These are phyloP conservation scores for Stagonosporopsis cucurbitacearum DNA, from an alignment of 2,329 filamentous ascomycete genomes.

Conservation along the genomic window DNA sequence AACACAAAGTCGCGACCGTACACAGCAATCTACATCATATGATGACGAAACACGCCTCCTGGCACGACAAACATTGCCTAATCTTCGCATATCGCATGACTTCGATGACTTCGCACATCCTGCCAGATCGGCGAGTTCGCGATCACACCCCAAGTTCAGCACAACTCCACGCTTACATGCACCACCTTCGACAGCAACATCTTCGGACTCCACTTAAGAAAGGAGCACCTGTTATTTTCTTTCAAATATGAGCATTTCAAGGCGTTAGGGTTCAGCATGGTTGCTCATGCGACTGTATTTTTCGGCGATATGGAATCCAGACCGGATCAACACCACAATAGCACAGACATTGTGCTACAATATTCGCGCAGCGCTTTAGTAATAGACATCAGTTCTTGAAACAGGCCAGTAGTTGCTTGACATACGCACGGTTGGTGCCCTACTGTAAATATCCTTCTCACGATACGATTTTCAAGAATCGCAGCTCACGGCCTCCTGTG, in stretches of 20 bases:
- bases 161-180: constrained; percentile 14
- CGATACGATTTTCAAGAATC: neutral
- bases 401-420: neutral
- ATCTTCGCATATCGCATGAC: neutral
- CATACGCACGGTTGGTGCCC: neutral
- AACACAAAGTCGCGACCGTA: neutral
- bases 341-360: neutral
- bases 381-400: neutral
- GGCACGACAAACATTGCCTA: constrained; percentile 4
- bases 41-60: neutral
- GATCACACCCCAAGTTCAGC: constrained; percentile 15
- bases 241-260: neutral
- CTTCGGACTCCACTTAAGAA: neutral
- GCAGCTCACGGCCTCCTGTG: neutral
- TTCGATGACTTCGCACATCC: constrained; percentile 11
- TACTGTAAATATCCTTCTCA: neutral
- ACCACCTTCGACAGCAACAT: neutral
- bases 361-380: neutral
- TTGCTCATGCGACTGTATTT: neutral
- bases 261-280: neutral
- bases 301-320: neutral
- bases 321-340: neutral
- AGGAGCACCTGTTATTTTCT: too few relatives aligned
- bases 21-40: neutral
- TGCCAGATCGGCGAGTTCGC: constrained; percentile 8